Conservation (phyloP, 306 rosid genomes). For the Sicyos edulis region DNA sequence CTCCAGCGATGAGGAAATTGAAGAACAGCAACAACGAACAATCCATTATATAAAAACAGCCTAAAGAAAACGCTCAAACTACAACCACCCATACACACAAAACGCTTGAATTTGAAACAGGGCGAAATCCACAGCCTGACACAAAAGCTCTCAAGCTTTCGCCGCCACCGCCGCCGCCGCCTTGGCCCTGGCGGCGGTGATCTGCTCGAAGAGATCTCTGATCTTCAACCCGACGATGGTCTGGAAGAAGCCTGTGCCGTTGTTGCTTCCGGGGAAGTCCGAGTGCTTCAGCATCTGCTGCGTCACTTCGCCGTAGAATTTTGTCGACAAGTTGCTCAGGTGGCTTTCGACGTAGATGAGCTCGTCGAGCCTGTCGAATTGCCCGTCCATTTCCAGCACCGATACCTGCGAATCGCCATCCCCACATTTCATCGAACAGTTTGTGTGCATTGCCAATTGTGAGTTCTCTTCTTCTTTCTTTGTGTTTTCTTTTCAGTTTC, state of each 20-base stretch:
- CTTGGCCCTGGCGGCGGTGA: slow-evolving; percentile 44
- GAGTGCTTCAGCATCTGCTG: slow-evolving; percentile 98
- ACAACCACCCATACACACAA: slow-evolving; percentile 4
- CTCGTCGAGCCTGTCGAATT: slow-evolving; percentile 96
- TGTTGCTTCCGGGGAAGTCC: slow-evolving; percentile 96
- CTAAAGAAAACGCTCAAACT: slow-evolving; percentile 24
- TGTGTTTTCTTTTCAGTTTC: too few relatives aligned
- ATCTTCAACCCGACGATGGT: slow-evolving; percentile 92
- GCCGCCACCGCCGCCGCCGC: slow-evolving; percentile 47
- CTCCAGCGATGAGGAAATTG: slow-evolving; percentile 26
- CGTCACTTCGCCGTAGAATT: slow-evolving; percentile 98
- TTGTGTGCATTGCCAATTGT: neutral
- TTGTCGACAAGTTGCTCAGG: slow-evolving; percentile 76
- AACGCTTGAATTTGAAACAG: too few relatives aligned
- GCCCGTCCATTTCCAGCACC: slow-evolving; percentile 94
- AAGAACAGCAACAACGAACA: too few relatives aligned
- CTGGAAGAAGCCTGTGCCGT: slow-evolving; percentile 96
- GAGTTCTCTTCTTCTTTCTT: neutral
- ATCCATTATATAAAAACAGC: slow-evolving; percentile 25
- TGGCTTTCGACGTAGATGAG: slow-evolving; percentile 94
- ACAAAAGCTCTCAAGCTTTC: too few relatives aligned
- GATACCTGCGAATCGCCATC: slow-evolving; percentile 53
- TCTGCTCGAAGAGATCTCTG: slow-evolving; percentile 80
- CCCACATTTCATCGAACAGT: slow-evolving; percentile 6
- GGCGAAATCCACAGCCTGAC: too few relatives aligned